Evolutionary conservation across 495 filamentous ascomycete genomes (phyloP).

Genomic region (Aspergillus affinis): DNA sequence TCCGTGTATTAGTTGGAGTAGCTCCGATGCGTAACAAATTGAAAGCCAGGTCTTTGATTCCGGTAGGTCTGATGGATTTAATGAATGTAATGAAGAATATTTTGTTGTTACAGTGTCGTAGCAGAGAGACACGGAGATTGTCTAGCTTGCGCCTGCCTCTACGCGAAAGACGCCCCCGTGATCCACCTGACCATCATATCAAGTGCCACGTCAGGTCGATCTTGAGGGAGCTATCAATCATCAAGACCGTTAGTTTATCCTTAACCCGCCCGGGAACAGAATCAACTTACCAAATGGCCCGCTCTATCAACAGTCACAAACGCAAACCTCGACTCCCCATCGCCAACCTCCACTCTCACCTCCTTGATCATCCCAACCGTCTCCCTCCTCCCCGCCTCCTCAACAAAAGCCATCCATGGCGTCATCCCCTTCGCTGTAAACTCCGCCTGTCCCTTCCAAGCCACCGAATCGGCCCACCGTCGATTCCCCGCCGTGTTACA

Average conservation of each 20-base stretch:
- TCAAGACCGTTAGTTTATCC: conserved; percentile 3
- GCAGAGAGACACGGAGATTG: no score
- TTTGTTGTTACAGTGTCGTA: no score
- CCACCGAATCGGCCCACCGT: conserved; percentile 37
- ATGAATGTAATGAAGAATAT: no score
- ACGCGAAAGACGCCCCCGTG: conserved; percentile 22
- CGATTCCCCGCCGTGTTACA: conserved; percentile 48
- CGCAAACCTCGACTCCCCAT: conserved; percentile 23
- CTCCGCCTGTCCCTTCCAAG: conserved; percentile 45
- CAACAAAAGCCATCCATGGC: conserved; percentile 33
- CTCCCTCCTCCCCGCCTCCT: conserved; percentile 10
- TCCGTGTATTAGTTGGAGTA: no score
- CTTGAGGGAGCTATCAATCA: conserved; percentile 30
- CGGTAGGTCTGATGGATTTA: no score
- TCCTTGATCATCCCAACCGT: conserved; percentile 26
- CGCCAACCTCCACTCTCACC: conserved; percentile 12
- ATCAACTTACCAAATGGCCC: conserved; percentile 27
- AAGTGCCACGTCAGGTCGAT: conserved; percentile 36
- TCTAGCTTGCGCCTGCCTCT: background rate
- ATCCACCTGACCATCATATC: conserved; percentile 40
- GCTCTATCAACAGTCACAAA: conserved; percentile 29
- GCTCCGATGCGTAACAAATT: no score
- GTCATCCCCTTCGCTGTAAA: conserved; percentile 37
- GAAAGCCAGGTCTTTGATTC: no score
- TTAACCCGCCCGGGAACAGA: background rate